Base-by-base conservation (phyloP, 2,329 filamentous ascomycete species). In the Cladophialophora carrionii region DNA sequence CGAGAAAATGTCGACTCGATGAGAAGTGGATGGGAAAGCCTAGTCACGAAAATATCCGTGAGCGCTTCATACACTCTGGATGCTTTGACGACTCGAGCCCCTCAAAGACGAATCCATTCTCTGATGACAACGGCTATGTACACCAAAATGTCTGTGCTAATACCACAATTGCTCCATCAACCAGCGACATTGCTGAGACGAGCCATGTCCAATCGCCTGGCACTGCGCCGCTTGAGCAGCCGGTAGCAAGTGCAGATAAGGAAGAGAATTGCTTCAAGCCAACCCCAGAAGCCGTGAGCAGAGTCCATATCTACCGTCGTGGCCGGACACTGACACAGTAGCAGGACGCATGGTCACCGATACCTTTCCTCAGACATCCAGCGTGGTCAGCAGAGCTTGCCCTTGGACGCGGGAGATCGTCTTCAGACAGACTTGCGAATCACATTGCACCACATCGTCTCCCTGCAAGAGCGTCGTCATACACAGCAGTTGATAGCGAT, bases 351-450 rank as follows among this genome's bases (percentile, higher is more conserved):
- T 34, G 17, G 10, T 61, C 34, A 31, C 41, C n/a, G 9, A 56
- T 12, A 41, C 17, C 24, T 34, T 51, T 52, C 43, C 37, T 20
- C 10, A 10, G 37, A 22, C 29, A 26, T 2, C 34, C 32, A 57
- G 32, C 49, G 12, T 65, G 62, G 65, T 57, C 59, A 2, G 62
- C 62, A n/a, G 61, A 63, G n/a, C 56, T 66, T 29, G 65, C 59
- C 54, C 34, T 59, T n/a, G 29, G 58, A 51, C 17, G 48, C 20
- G 32, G 52, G 2, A 67, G 53, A 48, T 41, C 49, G 17, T 29
- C 31, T 20, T 48, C 48, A 20, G 22, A 53, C 48, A 31, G 48
- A n/a, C 10, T 4, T 17, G 6, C 37, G 34, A 61, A 26, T 20
- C n/a, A 61, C 22, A 17, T 32, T 43, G 31, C 29, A 17, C 29